These are phyloP conservation scores for Fusarium chaquense DNA, from an alignment of 2,329 filamentous ascomycete species.

Conservation along the genomic window DNA sequence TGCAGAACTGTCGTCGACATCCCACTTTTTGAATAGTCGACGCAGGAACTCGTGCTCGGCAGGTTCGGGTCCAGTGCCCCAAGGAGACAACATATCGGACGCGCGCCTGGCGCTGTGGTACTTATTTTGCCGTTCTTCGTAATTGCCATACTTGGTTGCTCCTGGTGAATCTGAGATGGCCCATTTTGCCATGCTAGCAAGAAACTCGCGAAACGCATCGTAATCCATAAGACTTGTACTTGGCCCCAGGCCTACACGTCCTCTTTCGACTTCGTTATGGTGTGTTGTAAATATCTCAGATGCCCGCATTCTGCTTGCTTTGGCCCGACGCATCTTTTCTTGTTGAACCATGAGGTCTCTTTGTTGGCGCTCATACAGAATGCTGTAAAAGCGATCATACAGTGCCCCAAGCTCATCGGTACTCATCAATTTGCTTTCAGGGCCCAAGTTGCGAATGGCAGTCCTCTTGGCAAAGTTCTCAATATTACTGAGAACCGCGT, in stretches of 20 bases:
- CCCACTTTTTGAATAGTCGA: constrained; percentile 89
- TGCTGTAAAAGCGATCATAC: constrained; percentile 93
- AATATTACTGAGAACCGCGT: constrained; percentile 92
- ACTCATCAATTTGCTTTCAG: constrained; percentile 91
- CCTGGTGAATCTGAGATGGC: constrained; percentile 87
- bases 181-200: constrained; percentile 92
- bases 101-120: constrained; percentile 66
- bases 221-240: constrained; percentile 98
- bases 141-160: constrained; percentile 58
- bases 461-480: constrained; percentile 98
- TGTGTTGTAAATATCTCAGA: constrained; percentile 54
- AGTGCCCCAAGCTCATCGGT: constrained; percentile 87
- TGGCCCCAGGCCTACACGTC: constrained; percentile 86
- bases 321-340: constrained; percentile 74
- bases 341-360: constrained; percentile 82
- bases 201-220: constrained; percentile 92
- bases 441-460: constrained; percentile 93
- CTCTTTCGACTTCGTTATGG: constrained; percentile 76
- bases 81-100: constrained; percentile 61
- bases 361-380: constrained; percentile 92
- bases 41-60: constrained; percentile 96
- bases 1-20: constrained; percentile 79
- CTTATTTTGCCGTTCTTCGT: constrained; percentile 69
- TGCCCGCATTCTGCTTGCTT: constrained; percentile 64
- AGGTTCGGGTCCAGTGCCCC: constrained; percentile 72